Conservation (phyloP, 345 rosid species). For the Gossypium bickii region DNA sequence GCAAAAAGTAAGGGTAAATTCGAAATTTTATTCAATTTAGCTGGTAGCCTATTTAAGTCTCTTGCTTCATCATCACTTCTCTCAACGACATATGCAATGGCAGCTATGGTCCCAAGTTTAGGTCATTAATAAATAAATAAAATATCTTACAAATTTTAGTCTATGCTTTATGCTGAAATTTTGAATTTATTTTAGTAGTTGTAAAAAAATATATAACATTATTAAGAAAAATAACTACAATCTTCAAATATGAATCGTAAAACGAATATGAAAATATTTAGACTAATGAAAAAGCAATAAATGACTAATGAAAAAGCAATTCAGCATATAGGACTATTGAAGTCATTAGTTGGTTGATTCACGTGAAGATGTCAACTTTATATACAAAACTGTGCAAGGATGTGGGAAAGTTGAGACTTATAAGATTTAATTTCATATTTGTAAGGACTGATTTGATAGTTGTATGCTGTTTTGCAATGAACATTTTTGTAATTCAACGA, state of each 20-base stretch:
- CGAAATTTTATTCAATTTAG: not conserved
- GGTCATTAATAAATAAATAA: not conserved
- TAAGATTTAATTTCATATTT: too few species aligned
- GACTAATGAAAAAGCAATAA: too few species aligned
- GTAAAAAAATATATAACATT: too few species aligned
- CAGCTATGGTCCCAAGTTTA: not conserved
- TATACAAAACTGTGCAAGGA: not conserved
- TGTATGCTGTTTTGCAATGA: not conserved
- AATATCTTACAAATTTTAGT: not conserved
- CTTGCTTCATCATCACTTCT: not conserved
- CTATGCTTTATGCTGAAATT: not conserved
- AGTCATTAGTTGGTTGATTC: conserved; percentile 1
- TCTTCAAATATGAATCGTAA: too few species aligned
- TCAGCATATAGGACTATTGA: not conserved
- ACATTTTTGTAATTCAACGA: not conserved
- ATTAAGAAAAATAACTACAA: fast-evolving
- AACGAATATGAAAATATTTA: too few species aligned
- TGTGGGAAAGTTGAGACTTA: not conserved
- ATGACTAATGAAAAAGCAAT: conserved; percentile 1
- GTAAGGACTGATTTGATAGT: not conserved
- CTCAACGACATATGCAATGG: not conserved
- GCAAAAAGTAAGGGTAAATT: not conserved
- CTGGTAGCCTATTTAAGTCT: not conserved
- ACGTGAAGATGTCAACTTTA: conserved; percentile 1
- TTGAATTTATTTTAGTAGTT: not conserved